Base-by-base conservation (phyloP, 1,139 yeast genomes). In the Suhomyces bolitotheri region DNA sequence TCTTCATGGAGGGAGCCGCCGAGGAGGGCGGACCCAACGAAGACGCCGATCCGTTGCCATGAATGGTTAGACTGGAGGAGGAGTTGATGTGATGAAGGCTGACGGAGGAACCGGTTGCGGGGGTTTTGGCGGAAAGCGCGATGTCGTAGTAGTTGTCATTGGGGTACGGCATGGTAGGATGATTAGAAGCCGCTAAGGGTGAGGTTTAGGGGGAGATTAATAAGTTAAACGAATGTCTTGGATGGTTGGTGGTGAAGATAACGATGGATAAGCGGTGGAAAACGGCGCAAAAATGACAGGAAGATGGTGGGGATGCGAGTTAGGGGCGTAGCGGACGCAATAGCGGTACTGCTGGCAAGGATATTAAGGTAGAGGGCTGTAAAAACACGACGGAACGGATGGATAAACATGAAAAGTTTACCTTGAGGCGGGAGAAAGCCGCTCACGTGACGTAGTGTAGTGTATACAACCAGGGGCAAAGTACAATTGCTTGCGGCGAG, bases 61-160 rank as follows among this genome's bases (percentile, higher is more conserved):
- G 39, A 22, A 40, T 23, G 7, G 43, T 36, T 7, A 39, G 26
- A 19, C 38, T 34, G 22, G 41, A 35, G 10, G 32, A 7, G 14
- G 40, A 33, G 15, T 28, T 38, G 15, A 27, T 22, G 16, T 36
- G 34, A 14, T 38, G 25, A 16, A 34, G 33, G 22, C 36, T 28
- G 14, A 32, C 17, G 17, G 32, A 11, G 21, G 32, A 29, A 12
- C 20, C 20, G 20, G 12, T 30, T 22, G 11, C 12, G 12, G 22
- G 31, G 13, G 19, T 20, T 17, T 31, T 22, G 19, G 36, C n/a
- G 32, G 39, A 23, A 27, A 59, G 49, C 39, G 60, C 51, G 15
- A 64, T 54, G 32, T 63, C 69, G 45, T 56, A 64, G 34, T 56
- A 54, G 45, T 62, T 57, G 22, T 54, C 57, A 38, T 51, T 47